A percentile compares a stretch with the other conserved stretches of the same genome.
Conservation (phyloP, 306 rosid species). For the Gillenia trifoliata region DNA sequence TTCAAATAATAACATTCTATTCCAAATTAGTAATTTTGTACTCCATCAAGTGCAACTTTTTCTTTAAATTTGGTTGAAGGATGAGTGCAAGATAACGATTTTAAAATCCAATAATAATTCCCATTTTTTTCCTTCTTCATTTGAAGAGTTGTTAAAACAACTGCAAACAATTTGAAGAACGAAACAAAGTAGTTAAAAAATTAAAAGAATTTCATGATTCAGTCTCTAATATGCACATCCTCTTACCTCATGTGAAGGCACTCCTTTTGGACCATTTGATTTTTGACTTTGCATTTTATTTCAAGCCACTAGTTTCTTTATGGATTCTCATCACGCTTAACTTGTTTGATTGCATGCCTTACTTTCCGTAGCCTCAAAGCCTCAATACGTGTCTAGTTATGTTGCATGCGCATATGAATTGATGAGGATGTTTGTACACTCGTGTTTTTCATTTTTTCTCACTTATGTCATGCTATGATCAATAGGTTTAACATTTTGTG, state of each 20-base stretch:
- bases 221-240: background rate
- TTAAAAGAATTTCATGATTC: background rate
- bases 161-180: background rate
- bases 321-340: background rate
- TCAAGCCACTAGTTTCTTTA: background rate
- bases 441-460: background rate
- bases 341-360: too few species aligned
- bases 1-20: too few species aligned
- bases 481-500: too few species aligned
- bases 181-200: background rate
- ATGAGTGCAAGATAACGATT: too few species aligned
- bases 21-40: too few species aligned
- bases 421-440: too few species aligned
- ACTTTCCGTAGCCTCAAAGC: background rate
- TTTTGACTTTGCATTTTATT: background rate
- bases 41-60: too few species aligned
- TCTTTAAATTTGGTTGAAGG: too few species aligned
- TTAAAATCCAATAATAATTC: too few species aligned
- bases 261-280: background rate
- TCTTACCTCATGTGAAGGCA: background rate
- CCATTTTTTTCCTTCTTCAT: too few species aligned
- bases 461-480: background rate
- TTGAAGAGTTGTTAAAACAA: background rate
- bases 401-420: too few species aligned
- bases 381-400: background rate